Base-by-base conservation (phyloP, 208 protist genomes). In the Trypanosoma cruzi region DNA sequence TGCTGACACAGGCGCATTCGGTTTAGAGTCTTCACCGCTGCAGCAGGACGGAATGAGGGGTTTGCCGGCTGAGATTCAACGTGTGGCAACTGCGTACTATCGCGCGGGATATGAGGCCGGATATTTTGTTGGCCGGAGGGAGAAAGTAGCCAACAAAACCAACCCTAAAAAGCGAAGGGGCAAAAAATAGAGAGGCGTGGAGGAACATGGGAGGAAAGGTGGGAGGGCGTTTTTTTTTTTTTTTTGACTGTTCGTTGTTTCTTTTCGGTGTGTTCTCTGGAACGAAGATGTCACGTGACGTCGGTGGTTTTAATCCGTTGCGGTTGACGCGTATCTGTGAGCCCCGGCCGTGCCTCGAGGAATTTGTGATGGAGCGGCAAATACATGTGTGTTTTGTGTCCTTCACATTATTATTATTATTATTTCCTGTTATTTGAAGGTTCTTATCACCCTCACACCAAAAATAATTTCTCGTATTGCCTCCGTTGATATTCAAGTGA, bases 91-190 rank as follows among this genome's bases (percentile, higher is more conserved):
- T 32, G 71, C 71, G 13, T 70, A 65, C 31, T 75, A 70, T 55
- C 31, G 44, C 32, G 71, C 71, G 20, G 71, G 71, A 28, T 75
- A 69, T 65, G 71, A 75, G 36, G 56, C 71, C 16, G 71, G 71
- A 24, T 59, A 54, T 59, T 69, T 65, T 69, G 34, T 75, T 63
- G 69, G 54, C 0, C 20, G 53, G 26, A 49, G 28, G 29, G 34
- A 52, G 48, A 52, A 52, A 26, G 16, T 6, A 11, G 48, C 18
- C 53, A 37, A 7, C 6, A 52, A 59, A 18, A 2, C 4, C 2
- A 53, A 57, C 16, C 29, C 37, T 34, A 57, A 57, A 8, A 70
- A 70, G 29, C 62, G 55, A 26, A 28, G 29, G 44, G 54, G 65
- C 28, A 42, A 11, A 14, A n/a, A 65, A 14, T 65, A 65, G 61